phyloP scores from a whole-genome alignment of 2,329 filamentous ascomycete genomes.

The Biscogniauxia marginata region DNA sequence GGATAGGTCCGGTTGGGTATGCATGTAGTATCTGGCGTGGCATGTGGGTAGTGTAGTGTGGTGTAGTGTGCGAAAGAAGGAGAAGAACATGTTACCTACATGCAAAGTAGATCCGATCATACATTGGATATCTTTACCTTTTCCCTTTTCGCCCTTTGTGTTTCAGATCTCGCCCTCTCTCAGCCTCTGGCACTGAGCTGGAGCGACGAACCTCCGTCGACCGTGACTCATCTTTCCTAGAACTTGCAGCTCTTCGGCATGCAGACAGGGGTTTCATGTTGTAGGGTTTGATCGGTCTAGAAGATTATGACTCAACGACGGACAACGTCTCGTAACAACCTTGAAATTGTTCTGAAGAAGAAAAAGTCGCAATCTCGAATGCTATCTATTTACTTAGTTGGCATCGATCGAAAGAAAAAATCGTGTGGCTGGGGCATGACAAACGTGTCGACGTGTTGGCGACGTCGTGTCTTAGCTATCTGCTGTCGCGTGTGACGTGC shows the following conservation, averaged over 20 bases:
- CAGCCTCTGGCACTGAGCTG: constrained; percentile 9
- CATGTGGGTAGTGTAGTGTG: neutral
- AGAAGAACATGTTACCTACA: too few relatives aligned
- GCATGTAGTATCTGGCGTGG: neutral
- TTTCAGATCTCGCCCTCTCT: constrained; percentile 24
- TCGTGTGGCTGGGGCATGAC: neutral
- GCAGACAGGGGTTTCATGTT: constrained; percentile 11
- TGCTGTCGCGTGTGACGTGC: neutral
- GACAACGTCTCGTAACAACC: neutral
- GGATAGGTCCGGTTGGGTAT: neutral
- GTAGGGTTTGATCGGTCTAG: constrained; percentile 10
- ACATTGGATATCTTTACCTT: too few relatives aligned
- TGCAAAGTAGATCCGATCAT: too few relatives aligned
- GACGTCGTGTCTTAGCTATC: neutral
- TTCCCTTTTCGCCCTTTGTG: constrained; percentile 9
- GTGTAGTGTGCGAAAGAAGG: neutral
- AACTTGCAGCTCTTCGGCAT: constrained; percentile 13
- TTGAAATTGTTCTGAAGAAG: neutral
- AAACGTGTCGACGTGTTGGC: neutral
- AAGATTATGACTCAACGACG: neutral
- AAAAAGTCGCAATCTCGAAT: neutral
- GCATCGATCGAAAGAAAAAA: neutral
- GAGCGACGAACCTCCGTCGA: neutral
- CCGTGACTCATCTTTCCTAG: constrained; percentile 27
- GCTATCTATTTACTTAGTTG: too few relatives aligned